Evolutionary conservation across 805 yeast species (phyloP).

Genomic region (Priceomyces fermenticarens): DNA sequence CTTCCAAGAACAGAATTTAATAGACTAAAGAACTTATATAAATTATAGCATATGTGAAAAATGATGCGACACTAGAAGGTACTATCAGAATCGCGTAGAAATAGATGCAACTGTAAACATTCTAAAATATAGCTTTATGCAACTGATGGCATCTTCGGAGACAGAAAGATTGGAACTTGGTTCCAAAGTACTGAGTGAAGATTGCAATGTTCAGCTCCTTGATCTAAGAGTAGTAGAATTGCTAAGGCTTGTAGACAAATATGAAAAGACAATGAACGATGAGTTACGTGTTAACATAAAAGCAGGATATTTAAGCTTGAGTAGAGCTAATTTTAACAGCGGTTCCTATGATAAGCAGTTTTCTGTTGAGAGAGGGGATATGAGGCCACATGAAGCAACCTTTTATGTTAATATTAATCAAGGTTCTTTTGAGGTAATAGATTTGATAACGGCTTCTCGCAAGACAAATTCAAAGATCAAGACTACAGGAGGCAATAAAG

Average conservation of each 20-base stretch:
- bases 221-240: constrained; percentile 17
- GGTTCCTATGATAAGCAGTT: constrained; percentile 21
- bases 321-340: constrained; percentile 44
- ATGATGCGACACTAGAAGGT: not conserved
- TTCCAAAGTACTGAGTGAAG: not conserved
- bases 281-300: constrained; percentile 18
- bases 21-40: constrained; percentile 42
- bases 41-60: constrained; percentile 8
- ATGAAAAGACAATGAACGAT: constrained; percentile 23
- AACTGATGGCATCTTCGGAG: not conserved
- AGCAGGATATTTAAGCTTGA: constrained; percentile 38
- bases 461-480: no score
- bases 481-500: not conserved
- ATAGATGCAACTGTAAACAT: no score
- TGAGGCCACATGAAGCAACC: constrained; percentile 27
- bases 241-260: constrained; percentile 29
- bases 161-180: not conserved
- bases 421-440: constrained; percentile 9
- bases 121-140: not conserved
- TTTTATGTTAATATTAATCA: constrained; percentile 12
- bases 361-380: constrained; percentile 43
- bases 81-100: no score
- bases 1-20: constrained; percentile 43
- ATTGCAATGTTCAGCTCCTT: constrained; percentile 1
- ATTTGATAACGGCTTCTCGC: constrained; percentile 4